phyloP scores from a whole-genome alignment of 140 eudicot genomes.

The Stevia rebaudiana region DNA sequence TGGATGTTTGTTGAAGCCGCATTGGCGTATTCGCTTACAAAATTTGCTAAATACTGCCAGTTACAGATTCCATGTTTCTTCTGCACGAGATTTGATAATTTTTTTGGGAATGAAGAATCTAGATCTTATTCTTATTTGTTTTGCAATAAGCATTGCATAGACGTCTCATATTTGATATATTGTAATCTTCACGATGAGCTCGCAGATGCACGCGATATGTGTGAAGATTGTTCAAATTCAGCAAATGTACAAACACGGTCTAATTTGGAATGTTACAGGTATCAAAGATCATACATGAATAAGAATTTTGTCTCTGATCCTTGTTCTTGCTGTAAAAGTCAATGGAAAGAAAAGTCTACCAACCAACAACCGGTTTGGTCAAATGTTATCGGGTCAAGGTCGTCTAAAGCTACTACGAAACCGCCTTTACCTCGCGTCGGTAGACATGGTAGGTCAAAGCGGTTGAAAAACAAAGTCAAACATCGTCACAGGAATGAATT shows the following conservation, averaged over 20 bases:
- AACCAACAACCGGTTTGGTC: constrained; percentile 40
- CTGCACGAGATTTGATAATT: constrained; percentile 64
- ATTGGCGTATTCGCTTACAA: constrained; percentile 48
- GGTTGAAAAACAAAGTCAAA: constrained; percentile 41
- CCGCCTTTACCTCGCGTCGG: constrained; percentile 75
- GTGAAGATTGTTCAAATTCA: constrained; percentile 65
- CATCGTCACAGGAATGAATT: constrained; percentile 28
- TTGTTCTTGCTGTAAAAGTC: constrained; percentile 66
- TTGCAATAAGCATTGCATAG: constrained; percentile 51
- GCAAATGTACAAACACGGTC: constrained; percentile 33
- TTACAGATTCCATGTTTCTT: constrained; percentile 62
- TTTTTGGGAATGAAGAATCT: constrained; percentile 40
- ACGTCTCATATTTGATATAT: constrained; percentile 52
- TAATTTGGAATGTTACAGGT: constrained; percentile 34
- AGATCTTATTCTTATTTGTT: constrained; percentile 41
- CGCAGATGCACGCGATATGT: constrained; percentile 52
- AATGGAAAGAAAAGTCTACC: constrained; percentile 44
- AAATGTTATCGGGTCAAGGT: constrained; percentile 34
- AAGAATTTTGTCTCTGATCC: constrained; percentile 25
- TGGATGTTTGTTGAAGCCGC: constrained; percentile 64
- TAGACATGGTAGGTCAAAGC: constrained; percentile 50
- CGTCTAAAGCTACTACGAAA: constrained; percentile 45
- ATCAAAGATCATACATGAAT: constrained; percentile 22
- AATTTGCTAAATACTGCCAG: constrained; percentile 58
- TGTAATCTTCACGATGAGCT: constrained; percentile 62